These are phyloP conservation scores for Cytospora leucostoma DNA, from an alignment of 2,329 filamentous ascomycete genomes.

Conservation along the genomic window DNA sequence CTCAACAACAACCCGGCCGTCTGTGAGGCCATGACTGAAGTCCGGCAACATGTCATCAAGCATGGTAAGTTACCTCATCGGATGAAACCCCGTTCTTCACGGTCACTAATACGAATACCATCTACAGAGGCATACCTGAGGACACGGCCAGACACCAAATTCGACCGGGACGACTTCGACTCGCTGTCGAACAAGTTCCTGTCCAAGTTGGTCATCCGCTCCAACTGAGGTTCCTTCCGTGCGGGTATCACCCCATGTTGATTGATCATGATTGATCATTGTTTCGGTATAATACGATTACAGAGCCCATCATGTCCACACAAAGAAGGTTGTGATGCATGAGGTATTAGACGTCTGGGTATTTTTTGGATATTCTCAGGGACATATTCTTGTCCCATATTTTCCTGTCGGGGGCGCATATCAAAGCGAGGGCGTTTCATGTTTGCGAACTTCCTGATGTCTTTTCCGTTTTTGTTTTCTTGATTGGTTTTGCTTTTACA, in stretches of 20 bases:
- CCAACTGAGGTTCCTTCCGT: constrained; percentile 61
- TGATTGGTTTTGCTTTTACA: constrained; percentile 19
- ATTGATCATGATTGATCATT: not conserved
- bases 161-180: constrained; percentile 91
- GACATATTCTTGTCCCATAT: not conserved
- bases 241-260: not conserved
- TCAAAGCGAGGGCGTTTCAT: constrained; percentile 36
- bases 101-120: constrained; percentile 51
- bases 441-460: constrained; percentile 17
- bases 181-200: constrained; percentile 96
- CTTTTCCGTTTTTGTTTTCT: constrained; percentile 6
- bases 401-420: constrained; percentile 26
- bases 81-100: not conserved
- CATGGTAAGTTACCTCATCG: constrained; percentile 71
- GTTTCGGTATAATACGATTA: constrained; percentile 18
- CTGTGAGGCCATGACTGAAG: constrained; percentile 95
- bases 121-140: constrained; percentile 79
- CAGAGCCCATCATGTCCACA: not conserved
- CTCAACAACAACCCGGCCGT: constrained; percentile 90
- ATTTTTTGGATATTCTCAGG: not conserved
- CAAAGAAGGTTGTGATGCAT: not conserved
- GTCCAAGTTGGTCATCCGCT: constrained; percentile 92
- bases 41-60: constrained; percentile 87
- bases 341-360: not conserved
- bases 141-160: constrained; percentile 75